Evolutionary conservation across 2,329 filamentous ascomycete genomes (phyloP), one percentile per base, ranked within the genome.

Genomic region (Sclerotinia sclerotiorum): DNA sequence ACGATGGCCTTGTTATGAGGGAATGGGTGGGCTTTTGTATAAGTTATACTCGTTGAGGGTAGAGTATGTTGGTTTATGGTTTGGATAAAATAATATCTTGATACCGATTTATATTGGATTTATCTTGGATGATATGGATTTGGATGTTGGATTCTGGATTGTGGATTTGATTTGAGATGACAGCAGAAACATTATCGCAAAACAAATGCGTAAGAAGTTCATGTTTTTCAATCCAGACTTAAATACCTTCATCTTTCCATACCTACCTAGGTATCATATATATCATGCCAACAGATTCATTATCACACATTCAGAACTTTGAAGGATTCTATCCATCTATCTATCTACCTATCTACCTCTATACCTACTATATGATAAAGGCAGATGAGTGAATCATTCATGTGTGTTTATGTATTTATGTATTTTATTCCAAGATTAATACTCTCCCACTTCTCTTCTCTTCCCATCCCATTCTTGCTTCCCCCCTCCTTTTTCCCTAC

Each of bases 11-110:
- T 27, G 15, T 44, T 21, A 48, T 5, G 52, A 57, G 2, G 2
- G 13, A 42, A 15, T 42, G 42, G 48, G 65, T n/a, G 61, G 32
- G 17, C 32, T 42, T 61, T 61, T 61, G 57, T 21, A 49, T 51
- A 39, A 8, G 46, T n/a, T 49, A 32, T 44, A 29, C 44, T 49
- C 44, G 13, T 32, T 35, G 10, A 35, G 58, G 19, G 29, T 21
- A 49, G 24, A 27, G 21, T 19, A n/a, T 44, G 11, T 15, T 8
- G 6, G 35, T 5, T 15, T 4, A 10, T 29, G 44, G 10, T 61
- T 61, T n/a, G 42, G 57, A 61, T 48, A 13, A 10, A 48, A 32
- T 35, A 32, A 17, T 17, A 61, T 61, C 42, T 44, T 17, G 24
- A 44, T 44, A 7, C 17, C 19, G 32, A 55, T 49, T 13, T n/a